These are phyloP conservation scores for Entomortierella parvispora DNA, from an alignment of 192 early-diverging fungal genomes.

Conservation along the genomic window DNA sequence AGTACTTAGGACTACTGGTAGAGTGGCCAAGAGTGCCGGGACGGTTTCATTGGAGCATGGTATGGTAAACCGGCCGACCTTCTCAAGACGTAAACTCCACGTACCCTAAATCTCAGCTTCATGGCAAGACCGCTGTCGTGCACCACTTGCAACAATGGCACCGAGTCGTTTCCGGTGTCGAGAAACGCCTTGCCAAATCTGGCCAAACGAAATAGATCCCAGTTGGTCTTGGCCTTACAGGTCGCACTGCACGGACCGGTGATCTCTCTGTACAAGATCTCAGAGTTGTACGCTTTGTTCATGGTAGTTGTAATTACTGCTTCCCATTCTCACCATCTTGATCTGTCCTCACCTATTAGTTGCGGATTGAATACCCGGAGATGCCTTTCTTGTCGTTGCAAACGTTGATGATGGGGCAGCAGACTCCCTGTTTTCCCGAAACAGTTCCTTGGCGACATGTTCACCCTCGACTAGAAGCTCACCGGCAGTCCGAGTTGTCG, in stretches of 20 bases:
- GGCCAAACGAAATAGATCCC: slow-evolving; percentile 28
- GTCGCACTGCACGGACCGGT: slow-evolving; percentile 22
- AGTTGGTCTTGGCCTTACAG: slow-evolving; percentile 19
- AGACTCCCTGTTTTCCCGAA: slow-evolving; percentile 5
- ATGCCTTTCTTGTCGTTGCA: neutral
- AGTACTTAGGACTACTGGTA: neutral
- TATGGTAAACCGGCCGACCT: slow-evolving; percentile 1
- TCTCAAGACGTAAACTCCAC: slow-evolving; percentile 17
- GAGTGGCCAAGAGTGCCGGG: neutral
- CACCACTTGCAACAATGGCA: slow-evolving; percentile 20
- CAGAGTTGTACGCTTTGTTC: slow-evolving; percentile 13
- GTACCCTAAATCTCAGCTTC: slow-evolving; percentile 9
- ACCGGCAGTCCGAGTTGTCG: slow-evolving; percentile 16
- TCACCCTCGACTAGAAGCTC: slow-evolving; percentile 12
- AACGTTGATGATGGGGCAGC: neutral
- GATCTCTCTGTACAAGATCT: slow-evolving; percentile 28
- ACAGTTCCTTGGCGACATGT: slow-evolving; percentile 14
- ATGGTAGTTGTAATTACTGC: no score
- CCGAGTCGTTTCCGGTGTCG: slow-evolving; percentile 11
- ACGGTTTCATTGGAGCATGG: neutral
- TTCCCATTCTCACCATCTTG: no score
- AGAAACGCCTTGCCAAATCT: slow-evolving; percentile 23
- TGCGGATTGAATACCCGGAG: slow-evolving; percentile 1
- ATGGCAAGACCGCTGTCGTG: slow-evolving; percentile 12
- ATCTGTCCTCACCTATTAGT: no score